phyloP scores from a whole-genome alignment of 495 filamentous ascomycete genomes.

The Cryomyces minteri region DNA sequence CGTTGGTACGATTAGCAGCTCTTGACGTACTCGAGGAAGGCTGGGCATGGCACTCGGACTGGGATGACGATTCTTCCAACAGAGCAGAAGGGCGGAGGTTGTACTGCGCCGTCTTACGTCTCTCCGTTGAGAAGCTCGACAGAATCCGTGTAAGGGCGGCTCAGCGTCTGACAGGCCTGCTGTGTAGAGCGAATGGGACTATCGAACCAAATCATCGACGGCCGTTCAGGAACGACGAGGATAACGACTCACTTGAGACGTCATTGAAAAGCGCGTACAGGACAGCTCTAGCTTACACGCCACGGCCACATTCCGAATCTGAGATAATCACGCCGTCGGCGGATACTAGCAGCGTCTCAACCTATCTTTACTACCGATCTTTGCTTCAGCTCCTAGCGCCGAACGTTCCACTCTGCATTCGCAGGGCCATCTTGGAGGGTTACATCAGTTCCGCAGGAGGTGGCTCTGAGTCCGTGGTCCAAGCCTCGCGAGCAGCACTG shows the following conservation, averaged over 20 bases:
- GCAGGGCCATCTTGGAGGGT: conserved; percentile 44
- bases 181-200: too few relatives aligned
- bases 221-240: too few relatives aligned
- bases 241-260: too few relatives aligned
- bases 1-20: conserved; percentile 60
- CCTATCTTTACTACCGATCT: neutral
- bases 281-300: too few relatives aligned
- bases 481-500: conserved; percentile 53
- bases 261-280: too few relatives aligned
- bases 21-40: conserved; percentile 32
- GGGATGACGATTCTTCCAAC: neutral
- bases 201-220: too few relatives aligned
- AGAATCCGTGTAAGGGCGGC: conserved; percentile 58
- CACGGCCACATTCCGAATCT: too few relatives aligned
- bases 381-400: conserved; percentile 13
- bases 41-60: neutral
- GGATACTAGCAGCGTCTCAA: too few relatives aligned
- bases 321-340: too few relatives aligned
- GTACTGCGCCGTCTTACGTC: conserved; percentile 31
- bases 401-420: conserved; percentile 7
- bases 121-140: conserved; percentile 78
- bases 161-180: conserved; percentile 7
- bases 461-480: conserved; percentile 65
- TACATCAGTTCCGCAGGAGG: conserved; percentile 64
- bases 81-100: neutral